These are phyloP conservation scores for Venturia nashicola DNA, from an alignment of 2,329 filamentous ascomycete genomes.

Conservation along the genomic window DNA sequence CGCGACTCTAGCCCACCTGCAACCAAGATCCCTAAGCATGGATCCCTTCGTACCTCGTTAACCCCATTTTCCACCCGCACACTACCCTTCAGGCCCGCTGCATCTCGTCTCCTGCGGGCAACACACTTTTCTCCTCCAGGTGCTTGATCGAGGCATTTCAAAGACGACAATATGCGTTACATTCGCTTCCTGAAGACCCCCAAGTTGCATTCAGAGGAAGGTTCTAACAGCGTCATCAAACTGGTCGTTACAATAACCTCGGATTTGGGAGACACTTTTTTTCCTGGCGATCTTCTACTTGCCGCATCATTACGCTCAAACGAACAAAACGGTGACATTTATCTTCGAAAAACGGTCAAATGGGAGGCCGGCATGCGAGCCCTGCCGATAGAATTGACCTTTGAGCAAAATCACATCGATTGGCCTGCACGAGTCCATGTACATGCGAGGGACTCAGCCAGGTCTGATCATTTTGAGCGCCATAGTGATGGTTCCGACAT, in stretches of 20 bases:
- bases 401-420: constrained; percentile 25
- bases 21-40: neutral
- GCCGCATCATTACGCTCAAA: constrained; percentile 24
- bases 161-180: constrained; percentile 32
- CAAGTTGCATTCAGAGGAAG: constrained; percentile 25
- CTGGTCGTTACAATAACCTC: constrained; percentile 53
- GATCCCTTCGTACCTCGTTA: neutral
- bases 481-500: constrained; percentile 16
- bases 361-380: constrained; percentile 34
- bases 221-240: constrained; percentile 28
- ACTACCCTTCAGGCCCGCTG: neutral
- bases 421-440: constrained; percentile 30
- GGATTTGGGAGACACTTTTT: constrained; percentile 55
- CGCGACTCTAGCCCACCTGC: too few relatives aligned
- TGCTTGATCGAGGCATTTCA: neutral
- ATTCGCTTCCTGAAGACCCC: constrained; percentile 58
- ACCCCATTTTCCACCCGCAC: neutral
- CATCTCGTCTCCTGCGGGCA: neutral
- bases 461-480: constrained; percentile 19
- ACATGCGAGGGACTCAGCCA: constrained; percentile 16
- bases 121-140: too few relatives aligned
- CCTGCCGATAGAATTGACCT: constrained; percentile 29
- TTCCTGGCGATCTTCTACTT: constrained; percentile 35
- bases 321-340: constrained; percentile 24
- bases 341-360: constrained; percentile 28